A percentile compares a stretch with the other conserved stretches of the same genome.
These are phyloP conservation scores for Moelleriella libera DNA, from an alignment of 2,329 filamentous ascomycete species.

Conservation along the genomic window DNA sequence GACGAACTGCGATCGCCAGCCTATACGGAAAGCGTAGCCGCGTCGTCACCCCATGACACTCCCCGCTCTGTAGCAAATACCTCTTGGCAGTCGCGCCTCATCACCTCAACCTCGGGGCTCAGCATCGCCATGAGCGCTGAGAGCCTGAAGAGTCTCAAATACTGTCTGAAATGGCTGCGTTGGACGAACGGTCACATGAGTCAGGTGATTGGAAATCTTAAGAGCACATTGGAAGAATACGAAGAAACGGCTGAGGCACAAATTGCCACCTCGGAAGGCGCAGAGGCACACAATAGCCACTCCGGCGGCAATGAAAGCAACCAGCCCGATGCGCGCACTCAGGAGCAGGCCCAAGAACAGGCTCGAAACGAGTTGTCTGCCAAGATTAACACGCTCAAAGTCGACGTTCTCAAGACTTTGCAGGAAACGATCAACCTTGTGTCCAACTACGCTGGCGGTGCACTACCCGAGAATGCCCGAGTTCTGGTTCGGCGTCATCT, in stretches of 20 bases:
- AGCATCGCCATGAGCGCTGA: slow-evolving; percentile 86
- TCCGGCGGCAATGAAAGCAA: slow-evolving; percentile 1
- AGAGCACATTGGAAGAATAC: slow-evolving; percentile 66
- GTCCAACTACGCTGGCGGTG: slow-evolving; percentile 80
- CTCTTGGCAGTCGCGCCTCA: slow-evolving; percentile 67
- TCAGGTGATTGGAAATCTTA: slow-evolving; percentile 59
- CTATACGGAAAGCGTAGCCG: slow-evolving; percentile 45
- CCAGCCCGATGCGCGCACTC: slow-evolving; percentile 6
- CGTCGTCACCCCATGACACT: slow-evolving; percentile 15
- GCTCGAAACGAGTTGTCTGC: slow-evolving; percentile 34
- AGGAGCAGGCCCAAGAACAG: slow-evolving; percentile 7
- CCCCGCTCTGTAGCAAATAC: slow-evolving; percentile 16
- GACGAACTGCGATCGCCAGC: slow-evolving; percentile 64
- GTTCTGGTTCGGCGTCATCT: slow-evolving; percentile 73
- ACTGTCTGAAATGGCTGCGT: slow-evolving; percentile 67
- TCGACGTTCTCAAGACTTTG: slow-evolving; percentile 63
- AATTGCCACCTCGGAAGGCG: slow-evolving; percentile 5
- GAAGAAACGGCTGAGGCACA: slow-evolving; percentile 29
- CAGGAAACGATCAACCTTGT: slow-evolving; percentile 74
- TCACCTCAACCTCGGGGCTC: slow-evolving; percentile 81
- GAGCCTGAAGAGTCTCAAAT: slow-evolving; percentile 70
- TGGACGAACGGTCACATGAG: slow-evolving; percentile 74
- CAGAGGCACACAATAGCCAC: not conserved
- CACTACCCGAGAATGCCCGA: slow-evolving; percentile 77
- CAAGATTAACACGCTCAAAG: slow-evolving; percentile 52